Evolutionary conservation across 2,329 filamentous ascomycete species (phyloP), one percentile per base, ranked within the genome.

Genomic region (Pseudogymnoascus sp.): DNA sequence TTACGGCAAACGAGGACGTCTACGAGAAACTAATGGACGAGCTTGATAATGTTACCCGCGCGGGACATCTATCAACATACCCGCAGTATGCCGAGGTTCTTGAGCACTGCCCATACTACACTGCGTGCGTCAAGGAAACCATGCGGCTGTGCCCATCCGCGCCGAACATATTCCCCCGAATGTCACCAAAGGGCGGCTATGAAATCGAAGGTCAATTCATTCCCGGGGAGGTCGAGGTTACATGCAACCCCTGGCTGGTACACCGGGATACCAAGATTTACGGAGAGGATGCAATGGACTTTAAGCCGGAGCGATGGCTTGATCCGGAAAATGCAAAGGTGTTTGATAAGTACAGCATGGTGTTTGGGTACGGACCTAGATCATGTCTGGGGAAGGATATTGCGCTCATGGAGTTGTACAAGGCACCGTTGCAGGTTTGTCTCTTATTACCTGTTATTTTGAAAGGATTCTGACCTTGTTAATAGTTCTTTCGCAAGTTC

Each of bases 341-440:
- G 62, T 79, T 77, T 64, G 75, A 77, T 48, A 80, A 79, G 71
- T 80, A 80, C 63, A 79, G 76, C 64, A 77, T 84, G 70, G 74
- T 73, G 0, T 84, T 83, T 64, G 81, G 81, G 0, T 81, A 81
- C 71, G 82, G 81, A 0, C 69, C 79, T 0, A 72, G 79, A 10
- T 73, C 78, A 11, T 83, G 80, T 64, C 68, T 83, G 48, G 81
- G 81, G 0, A 77, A 76, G 65, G 76, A 81, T 48, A 79, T 84
- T 65, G 81, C 80, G 1, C 75, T 79, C 69, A 81, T 83, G 79
- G 81, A 83, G 72, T 68, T 83, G 62, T 81, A 77, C 70, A 83
- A 84, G 73, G 75, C 69, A 2, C 73, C 77, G 2, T 63, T 77
- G 61, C 72, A 65, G 31, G 68, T 69, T 25, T 62, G 63, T 57